These are phyloP conservation scores for Xylaria sp. DNA, from an alignment of 2,329 filamentous ascomycete genomes.

Conservation along the genomic window DNA sequence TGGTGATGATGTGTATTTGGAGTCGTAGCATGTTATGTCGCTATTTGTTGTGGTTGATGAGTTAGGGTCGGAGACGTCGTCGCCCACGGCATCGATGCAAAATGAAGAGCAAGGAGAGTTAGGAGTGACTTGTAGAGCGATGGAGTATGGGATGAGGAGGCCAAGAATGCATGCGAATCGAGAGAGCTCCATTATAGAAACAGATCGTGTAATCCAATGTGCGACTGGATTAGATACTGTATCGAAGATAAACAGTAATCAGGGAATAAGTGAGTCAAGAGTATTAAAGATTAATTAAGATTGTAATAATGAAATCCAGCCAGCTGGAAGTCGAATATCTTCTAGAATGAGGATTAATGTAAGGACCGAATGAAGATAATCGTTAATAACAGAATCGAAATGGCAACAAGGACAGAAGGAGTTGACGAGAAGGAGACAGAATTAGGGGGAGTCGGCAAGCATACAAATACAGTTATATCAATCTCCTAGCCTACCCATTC, in stretches of 20 bases:
- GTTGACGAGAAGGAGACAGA: conserved; percentile 8
- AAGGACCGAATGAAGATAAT: conserved; percentile 36
- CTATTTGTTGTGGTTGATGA: conserved; percentile 57
- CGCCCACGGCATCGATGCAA: conserved; percentile 57
- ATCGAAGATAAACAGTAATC: conserved; percentile 18
- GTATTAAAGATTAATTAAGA: conserved; percentile 44
- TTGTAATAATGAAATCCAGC: conserved; percentile 43
- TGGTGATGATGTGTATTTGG: conserved; percentile 53
- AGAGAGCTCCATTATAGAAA: conserved; percentile 44
- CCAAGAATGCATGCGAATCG: conserved; percentile 43
- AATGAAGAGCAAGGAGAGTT: conserved; percentile 65
- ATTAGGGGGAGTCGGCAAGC: conserved; percentile 13
- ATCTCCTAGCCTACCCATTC: neutral
- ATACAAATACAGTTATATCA: conserved; percentile 32
- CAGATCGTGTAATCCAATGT: conserved; percentile 32
- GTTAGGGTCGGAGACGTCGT: conserved; percentile 58
- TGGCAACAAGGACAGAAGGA: conserved; percentile 24
- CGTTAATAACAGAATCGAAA: conserved; percentile 22
- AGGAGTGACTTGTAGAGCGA: conserved; percentile 61
- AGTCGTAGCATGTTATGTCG: conserved; percentile 62
- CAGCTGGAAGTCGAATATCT: conserved; percentile 43
- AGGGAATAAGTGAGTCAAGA: conserved; percentile 16
- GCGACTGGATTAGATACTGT: conserved; percentile 2
- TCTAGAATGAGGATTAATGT: conserved; percentile 28
- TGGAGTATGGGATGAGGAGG: conserved; percentile 38